phyloP scores from a whole-genome alignment of 2,329 filamentous ascomycete genomes.

The Talaromyces atroroseus region DNA sequence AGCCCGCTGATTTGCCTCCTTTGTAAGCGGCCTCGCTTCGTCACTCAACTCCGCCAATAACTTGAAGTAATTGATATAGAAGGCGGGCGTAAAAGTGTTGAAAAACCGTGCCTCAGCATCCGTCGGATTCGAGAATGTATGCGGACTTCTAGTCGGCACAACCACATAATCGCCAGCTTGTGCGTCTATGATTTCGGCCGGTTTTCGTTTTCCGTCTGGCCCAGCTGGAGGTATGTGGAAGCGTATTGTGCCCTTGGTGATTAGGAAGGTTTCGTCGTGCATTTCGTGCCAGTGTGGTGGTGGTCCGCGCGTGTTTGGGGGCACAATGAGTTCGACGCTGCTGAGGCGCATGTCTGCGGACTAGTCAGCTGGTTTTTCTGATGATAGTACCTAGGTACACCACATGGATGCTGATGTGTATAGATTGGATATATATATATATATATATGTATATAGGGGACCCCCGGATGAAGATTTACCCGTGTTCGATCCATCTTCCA shows the following conservation, averaged over 20 bases:
- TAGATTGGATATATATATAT: neutral
- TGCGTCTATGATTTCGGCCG: slow-evolving; percentile 42
- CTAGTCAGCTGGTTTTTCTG: neutral
- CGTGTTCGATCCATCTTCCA: neutral
- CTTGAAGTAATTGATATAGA: slow-evolving; percentile 56
- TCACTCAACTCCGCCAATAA: slow-evolving; percentile 41
- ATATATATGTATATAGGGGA: no score
- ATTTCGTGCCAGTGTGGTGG: slow-evolving; percentile 53
- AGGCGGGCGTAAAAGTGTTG: slow-evolving; percentile 54
- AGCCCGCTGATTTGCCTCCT: slow-evolving; percentile 45
- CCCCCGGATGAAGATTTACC: no score
- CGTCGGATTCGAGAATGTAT: slow-evolving; percentile 53
- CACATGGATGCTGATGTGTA: no score
- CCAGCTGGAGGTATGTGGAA: slow-evolving; percentile 43
- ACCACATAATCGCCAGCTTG: slow-evolving; percentile 51
- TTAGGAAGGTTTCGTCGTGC: slow-evolving; percentile 52
- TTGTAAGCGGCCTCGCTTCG: slow-evolving; percentile 44
- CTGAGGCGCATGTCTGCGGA: slow-evolving; percentile 21
- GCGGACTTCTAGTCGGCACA: slow-evolving; percentile 50
- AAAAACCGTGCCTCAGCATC: slow-evolving; percentile 52
- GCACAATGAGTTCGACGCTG: slow-evolving; percentile 45
- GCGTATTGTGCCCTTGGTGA: slow-evolving; percentile 42
- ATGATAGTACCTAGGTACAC: no score
- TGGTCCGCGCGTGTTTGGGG: slow-evolving; percentile 38
- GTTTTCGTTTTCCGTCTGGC: neutral